These are phyloP conservation scores for Moesziomyces aphidis DNA, from an alignment of 1,284 basidiomycete genomes.

Conservation along the genomic window DNA sequence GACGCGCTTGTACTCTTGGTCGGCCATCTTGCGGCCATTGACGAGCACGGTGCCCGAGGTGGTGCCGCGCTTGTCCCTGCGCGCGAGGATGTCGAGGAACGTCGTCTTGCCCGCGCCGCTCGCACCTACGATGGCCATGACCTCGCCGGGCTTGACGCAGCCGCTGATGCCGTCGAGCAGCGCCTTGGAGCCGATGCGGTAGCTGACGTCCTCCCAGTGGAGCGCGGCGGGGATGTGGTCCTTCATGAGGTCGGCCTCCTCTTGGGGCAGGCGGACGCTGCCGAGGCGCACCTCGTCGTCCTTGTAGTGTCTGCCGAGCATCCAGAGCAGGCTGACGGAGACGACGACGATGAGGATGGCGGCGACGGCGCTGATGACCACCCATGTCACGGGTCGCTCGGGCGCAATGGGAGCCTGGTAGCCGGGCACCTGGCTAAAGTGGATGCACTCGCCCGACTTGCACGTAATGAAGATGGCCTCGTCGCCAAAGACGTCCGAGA, in stretches of 20 bases:
- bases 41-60: conserved; percentile 83
- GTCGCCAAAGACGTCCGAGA: conserved; percentile 93
- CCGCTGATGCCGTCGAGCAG: conserved; percentile 85
- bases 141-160: conserved; percentile 90
- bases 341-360: conserved; percentile 75
- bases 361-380: conserved; percentile 84
- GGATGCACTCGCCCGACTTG: conserved; percentile 90
- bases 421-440: conserved; percentile 92
- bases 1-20: conserved; percentile 83
- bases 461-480: conserved; percentile 87
- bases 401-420: conserved; percentile 43
- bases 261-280: conserved; percentile 69
- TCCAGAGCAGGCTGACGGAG: conserved; percentile 68
- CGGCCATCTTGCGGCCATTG: conserved; percentile 83
- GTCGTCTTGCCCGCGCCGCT: conserved; percentile 97
- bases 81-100: conserved; percentile 92
- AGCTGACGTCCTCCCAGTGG: conserved; percentile 86
- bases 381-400: conserved; percentile 71
- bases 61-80: conserved; percentile 83
- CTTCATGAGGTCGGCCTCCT: conserved; percentile 85
- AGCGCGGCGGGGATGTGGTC: conserved; percentile 93
- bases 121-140: conserved; percentile 94
- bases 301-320: conserved; percentile 52
- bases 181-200: conserved; percentile 72
- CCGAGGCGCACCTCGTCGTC: conserved; percentile 45